phyloP scores from a whole-genome alignment of 2,329 filamentous ascomycete genomes.

The Colletotrichum brevisporum region DNA sequence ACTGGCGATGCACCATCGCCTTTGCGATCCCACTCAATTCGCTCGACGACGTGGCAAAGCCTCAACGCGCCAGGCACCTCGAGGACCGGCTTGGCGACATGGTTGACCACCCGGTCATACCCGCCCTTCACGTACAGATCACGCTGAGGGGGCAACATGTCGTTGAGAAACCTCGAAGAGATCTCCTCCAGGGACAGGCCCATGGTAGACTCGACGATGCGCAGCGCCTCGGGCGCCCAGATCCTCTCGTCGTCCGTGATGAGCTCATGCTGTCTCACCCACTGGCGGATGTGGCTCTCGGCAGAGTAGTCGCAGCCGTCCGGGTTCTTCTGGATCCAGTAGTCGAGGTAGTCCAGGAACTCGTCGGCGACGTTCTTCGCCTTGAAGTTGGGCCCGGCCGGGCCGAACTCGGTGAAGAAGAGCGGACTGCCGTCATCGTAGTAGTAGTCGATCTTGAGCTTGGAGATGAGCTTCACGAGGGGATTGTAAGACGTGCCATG shows the following conservation, averaged over 20 bases:
- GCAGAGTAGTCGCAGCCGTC: constrained; percentile 4
- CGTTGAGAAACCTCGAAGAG: constrained; percentile 3
- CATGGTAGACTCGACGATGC: neutral
- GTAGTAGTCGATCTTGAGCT: constrained; percentile 19
- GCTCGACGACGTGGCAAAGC: constrained; percentile 7
- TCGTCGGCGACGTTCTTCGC: constrained; percentile 20
- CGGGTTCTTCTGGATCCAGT: neutral
- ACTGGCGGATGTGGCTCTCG: constrained; percentile 16
- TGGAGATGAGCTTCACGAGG: constrained; percentile 13
- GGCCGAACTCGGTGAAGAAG: constrained; percentile 19
- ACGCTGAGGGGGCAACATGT: constrained; percentile 3
- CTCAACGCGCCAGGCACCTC: constrained; percentile 2
- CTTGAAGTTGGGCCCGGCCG: constrained; percentile 16
- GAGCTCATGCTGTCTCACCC: constrained; percentile 7
- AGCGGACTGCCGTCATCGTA: constrained; percentile 15
- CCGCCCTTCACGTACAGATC: constrained; percentile 20
- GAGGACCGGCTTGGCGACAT: constrained; percentile 5
- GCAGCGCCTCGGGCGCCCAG: constrained; percentile 20
- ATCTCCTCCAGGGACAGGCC: constrained; percentile 1
- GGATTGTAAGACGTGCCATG: constrained; percentile 21
- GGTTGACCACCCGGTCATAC: constrained; percentile 8
- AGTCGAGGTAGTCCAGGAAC: constrained; percentile 17
- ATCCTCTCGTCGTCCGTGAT: constrained; percentile 15
- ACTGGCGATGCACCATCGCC: neutral
- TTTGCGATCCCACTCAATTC: neutral